phyloP scores from a whole-genome alignment of 2,329 filamentous ascomycete species.

The Teratosphaeria epicoccoides region DNA sequence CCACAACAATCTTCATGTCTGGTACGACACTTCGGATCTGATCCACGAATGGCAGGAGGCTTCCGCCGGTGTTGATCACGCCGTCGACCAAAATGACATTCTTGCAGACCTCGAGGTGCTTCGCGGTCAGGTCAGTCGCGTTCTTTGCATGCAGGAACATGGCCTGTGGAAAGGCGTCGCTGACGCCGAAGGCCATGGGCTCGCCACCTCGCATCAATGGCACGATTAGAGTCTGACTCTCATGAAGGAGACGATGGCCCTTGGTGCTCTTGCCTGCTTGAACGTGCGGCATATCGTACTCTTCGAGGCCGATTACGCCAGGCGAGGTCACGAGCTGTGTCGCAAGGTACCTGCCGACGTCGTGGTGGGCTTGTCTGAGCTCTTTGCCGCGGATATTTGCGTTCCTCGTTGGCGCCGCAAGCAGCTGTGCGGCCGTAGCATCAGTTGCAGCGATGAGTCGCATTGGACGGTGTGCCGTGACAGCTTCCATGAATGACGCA shows the following conservation, averaged over 20 bases:
- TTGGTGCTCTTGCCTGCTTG: slow-evolving; percentile 32
- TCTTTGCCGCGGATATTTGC: slow-evolving; percentile 34
- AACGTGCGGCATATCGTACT: slow-evolving; percentile 41
- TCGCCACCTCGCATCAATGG: slow-evolving; percentile 55
- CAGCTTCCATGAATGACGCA: slow-evolving; percentile 13
- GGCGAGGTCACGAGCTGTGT: slow-evolving; percentile 33
- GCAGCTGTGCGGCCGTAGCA: slow-evolving; percentile 37
- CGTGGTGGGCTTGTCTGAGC: slow-evolving; percentile 41
- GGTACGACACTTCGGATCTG: slow-evolving; percentile 34
- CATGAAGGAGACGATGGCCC: slow-evolving; percentile 39
- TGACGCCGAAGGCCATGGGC: slow-evolving; percentile 50
- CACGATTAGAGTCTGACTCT: slow-evolving; percentile 44
- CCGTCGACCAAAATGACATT: slow-evolving; percentile 49
- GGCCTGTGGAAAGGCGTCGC: slow-evolving; percentile 41
- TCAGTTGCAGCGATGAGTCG: slow-evolving; percentile 32
- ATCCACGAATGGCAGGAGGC: slow-evolving; percentile 39
- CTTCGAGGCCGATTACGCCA: slow-evolving; percentile 41
- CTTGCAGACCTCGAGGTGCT: slow-evolving; percentile 31
- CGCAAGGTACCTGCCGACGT: slow-evolving; percentile 45
- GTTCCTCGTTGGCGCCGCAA: slow-evolving; percentile 46
- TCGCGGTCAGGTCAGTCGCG: slow-evolving; percentile 32
- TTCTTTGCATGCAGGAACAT: slow-evolving; percentile 40
- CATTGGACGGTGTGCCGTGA: neutral
- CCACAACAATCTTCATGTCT: slow-evolving; percentile 40
- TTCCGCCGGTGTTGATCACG: slow-evolving; percentile 49